Base-by-base conservation (phyloP, 768 basidiomycete genomes). In the Tylopilus balloui region DNA sequence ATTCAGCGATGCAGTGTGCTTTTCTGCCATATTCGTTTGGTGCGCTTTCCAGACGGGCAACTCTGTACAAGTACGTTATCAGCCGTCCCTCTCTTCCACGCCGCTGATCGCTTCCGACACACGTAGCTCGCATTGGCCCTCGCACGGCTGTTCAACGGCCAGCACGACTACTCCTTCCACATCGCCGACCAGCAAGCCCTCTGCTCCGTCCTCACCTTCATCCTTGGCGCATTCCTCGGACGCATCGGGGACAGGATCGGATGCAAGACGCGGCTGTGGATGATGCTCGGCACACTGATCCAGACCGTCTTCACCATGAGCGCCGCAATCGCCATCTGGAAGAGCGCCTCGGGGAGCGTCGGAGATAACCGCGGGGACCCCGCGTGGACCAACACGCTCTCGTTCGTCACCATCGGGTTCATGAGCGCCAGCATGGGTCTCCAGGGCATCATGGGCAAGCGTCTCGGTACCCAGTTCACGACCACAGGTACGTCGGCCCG, bases 1-100 rank as follows among this genome's bases (percentile, higher is more conserved):
- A 21, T 12, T 5, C 34, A 89, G 86, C 13, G 84, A 87, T 58
- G 78, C 79, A 2, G 72, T 90, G 24, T 81, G 80, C 3, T 91
- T 91, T 71, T 80, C 86, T 37, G 84, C 89, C 2, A 72, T 88
- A 40, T 91, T 82, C 64, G 80, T 91, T 12, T 92, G 89, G 87
- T 86, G 84, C 65, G 88, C 84, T 13, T 91, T 90, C 67, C 88
- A 91, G 66, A 90, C 88, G 0, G 88, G 86, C 44, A 88, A 88
- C 62, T 80, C 80, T 55, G 74, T 80, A 10, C 83, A 86, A 72
- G 83, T 84, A 57, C 21, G 58, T 41, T 15, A 17, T 6, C 7
- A 6, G 34, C 2, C 34, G 7, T 17, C 34, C 6, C 9, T 8
- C 10, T 27, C 14, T 19, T 20, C 12, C 2, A 3, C 10, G 34